Evolutionary conservation across 2,329 filamentous ascomycete genomes (phyloP).

Genomic region (Clonostachys chloroleuca): DNA sequence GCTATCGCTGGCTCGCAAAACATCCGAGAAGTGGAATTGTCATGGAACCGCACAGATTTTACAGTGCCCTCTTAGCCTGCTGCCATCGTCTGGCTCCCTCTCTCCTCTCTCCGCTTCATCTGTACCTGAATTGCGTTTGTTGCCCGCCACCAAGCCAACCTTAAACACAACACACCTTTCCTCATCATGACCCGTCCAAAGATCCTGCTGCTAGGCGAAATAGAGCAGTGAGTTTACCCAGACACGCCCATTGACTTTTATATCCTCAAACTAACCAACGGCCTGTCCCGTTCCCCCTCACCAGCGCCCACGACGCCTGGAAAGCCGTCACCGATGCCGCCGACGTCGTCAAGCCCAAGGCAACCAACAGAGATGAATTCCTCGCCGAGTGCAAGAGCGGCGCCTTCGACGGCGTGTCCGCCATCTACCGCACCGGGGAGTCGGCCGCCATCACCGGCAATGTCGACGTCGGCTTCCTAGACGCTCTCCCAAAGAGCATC

Average conservation of each 20-base stretch:
- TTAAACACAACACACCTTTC: neutral
- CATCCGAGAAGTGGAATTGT: too few species aligned
- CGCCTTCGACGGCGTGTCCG: conserved; percentile 59
- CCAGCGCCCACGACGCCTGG: conserved; percentile 65
- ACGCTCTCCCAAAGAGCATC: conserved; percentile 46
- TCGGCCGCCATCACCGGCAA: conserved; percentile 62
- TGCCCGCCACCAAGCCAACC: neutral
- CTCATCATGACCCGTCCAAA: conserved; percentile 12
- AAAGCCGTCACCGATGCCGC: conserved; percentile 55
- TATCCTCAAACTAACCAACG: neutral
- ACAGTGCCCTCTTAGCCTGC: neutral
- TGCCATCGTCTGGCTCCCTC: neutral
- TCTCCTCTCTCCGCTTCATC: too few species aligned
- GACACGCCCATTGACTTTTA: neutral
- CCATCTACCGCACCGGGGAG: conserved; percentile 67
- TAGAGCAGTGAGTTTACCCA: conserved; percentile 26
- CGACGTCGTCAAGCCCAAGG: conserved; percentile 58
- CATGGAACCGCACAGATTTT: too few species aligned
- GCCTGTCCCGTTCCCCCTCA: neutral
- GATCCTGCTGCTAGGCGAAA: conserved; percentile 31
- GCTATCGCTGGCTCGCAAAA: too few species aligned
- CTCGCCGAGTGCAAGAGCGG: conserved; percentile 63
- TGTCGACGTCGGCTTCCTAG: conserved; percentile 67
- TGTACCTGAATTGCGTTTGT: too few species aligned
- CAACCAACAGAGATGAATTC: conserved; percentile 63